Base-by-base conservation (phyloP, 345 rosid genomes). In the Euphorbia tirucalli region DNA sequence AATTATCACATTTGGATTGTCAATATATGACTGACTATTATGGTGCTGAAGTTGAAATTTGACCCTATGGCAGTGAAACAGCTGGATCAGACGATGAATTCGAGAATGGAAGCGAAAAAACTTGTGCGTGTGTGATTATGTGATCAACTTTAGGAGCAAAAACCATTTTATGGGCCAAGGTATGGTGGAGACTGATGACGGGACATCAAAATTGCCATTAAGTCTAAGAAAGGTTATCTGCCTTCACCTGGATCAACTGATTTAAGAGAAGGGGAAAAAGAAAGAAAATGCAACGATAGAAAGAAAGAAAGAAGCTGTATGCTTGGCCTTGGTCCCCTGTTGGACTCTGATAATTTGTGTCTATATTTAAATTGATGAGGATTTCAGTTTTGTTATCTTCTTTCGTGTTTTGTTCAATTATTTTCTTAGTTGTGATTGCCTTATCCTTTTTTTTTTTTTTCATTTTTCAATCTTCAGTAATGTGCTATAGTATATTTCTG, bases 121-220 rank as follows among this genome's bases (percentile, higher is more conserved):
- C 79, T 60, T 90, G 93, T 78, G 75, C 85, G 1, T 90, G 96
- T 68, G 77, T 76, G 60, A 81, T 90, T 76, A 90, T 90, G 93
- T 90, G 83, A 75, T 70, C 3, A 30, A 50, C 65, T 35, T 43
- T 64, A 39, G 22, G 50, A 52, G 14, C 57, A 46, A 9, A 52
- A 41, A 64, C 14, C 46, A 41, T 52, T 31, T 59, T 41, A 4
- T 0, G 66, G 54, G 66, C 61, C 52, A 25, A 14, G 70, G 27
- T 69, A 31, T 66, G 32, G 16, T 37, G 62, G 43, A 65, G 30
- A n/a, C 32, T 66, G 25, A 52, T 5, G 58, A 43, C 14, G 57
- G 63, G 54, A 43, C 78, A 16, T 56, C 31, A 25, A 74, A 56
- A 57, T 49, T 59, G 63, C 74, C 59, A 5, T 41, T 41, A 5